These are phyloP conservation scores for Hygrocybe coccinea DNA, from an alignment of 768 basidiomycete species.

Conservation along the genomic window DNA sequence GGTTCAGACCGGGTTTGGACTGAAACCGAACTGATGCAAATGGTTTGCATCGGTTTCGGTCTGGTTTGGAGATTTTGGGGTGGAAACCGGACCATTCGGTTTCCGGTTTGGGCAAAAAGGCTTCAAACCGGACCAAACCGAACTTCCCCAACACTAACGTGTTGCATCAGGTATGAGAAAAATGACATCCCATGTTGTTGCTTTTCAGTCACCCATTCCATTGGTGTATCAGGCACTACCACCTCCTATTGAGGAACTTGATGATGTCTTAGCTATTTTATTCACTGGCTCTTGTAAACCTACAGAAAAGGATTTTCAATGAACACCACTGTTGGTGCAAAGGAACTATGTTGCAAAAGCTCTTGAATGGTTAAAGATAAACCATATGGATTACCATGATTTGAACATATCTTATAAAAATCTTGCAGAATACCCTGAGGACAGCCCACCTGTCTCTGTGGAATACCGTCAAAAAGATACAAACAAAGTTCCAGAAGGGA, in stretches of 20 bases:
- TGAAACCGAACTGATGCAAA: no score
- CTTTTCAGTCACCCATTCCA: slow-evolving; percentile 22
- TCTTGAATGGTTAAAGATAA: slow-evolving; percentile 34
- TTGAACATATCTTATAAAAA: slow-evolving; percentile 26
- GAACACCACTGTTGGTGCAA: slow-evolving; percentile 27
- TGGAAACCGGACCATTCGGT: no score
- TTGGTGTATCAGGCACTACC: slow-evolving; percentile 23
- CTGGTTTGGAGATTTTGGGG: no score
- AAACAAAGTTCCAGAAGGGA: slow-evolving; percentile 22
- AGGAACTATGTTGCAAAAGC: slow-evolving; percentile 22
- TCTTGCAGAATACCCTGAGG: slow-evolving; percentile 18
- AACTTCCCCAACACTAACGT: no score
- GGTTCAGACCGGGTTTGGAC: no score
- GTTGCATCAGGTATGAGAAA: slow-evolving; percentile 25
- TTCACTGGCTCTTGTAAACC: slow-evolving; percentile 28
- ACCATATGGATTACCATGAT: slow-evolving; percentile 32
- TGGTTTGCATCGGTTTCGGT: no score
- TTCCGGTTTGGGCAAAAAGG: no score
- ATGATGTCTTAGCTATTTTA: slow-evolving; percentile 31
- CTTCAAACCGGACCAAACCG: no score
- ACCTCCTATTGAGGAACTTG: slow-evolving; percentile 23
- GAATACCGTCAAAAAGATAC: slow-evolving; percentile 15
- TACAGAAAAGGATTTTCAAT: slow-evolving; percentile 21
- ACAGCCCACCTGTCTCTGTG: slow-evolving; percentile 6
- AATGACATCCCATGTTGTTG: slow-evolving; percentile 15